These are phyloP conservation scores for Prunus armeniaca DNA, from an alignment of 306 rosid species.

Conservation along the genomic window DNA sequence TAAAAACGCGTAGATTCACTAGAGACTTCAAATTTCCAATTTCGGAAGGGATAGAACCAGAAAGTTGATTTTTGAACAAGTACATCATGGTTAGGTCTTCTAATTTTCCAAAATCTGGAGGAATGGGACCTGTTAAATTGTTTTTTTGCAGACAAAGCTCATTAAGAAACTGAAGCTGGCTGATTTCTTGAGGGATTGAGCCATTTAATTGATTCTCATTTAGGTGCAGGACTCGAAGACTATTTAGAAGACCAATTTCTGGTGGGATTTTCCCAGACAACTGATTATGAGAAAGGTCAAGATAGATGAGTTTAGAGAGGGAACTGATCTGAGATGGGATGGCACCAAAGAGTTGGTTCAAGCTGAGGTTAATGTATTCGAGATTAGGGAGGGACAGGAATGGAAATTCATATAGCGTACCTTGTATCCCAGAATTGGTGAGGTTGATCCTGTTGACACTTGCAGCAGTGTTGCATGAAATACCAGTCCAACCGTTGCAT, in stretches of 20 bases:
- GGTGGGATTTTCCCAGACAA: background rate
- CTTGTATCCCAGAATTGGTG: constrained; percentile 7
- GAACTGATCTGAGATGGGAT: constrained; percentile 15
- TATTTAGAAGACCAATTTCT: constrained; percentile 2
- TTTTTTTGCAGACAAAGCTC: background rate
- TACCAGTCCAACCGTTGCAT: constrained; percentile 21
- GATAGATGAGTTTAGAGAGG: background rate
- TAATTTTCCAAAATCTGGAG: constrained; percentile 13
- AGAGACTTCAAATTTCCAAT: constrained; percentile 15
- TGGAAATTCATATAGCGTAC: constrained; percentile 21
- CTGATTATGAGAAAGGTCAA: background rate
- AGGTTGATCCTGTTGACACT: constrained; percentile 19
- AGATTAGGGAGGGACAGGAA: constrained; percentile 17
- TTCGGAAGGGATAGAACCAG: constrained; percentile 1
- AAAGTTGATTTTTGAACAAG: background rate
- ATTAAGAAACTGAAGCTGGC: background rate
- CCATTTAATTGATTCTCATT: background rate
- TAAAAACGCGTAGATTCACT: background rate
- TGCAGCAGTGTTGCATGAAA: constrained; percentile 14
- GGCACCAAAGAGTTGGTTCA: constrained; percentile 5
- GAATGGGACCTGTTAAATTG: constrained; percentile 1
- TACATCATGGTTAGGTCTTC: background rate
- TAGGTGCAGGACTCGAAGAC: background rate
- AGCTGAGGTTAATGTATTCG: constrained; percentile 14
- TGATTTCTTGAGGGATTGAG: constrained; percentile 8